Evolutionary conservation across 2,329 filamentous ascomycete species (phyloP).

Genomic region (Pseudocercospora pini-densiflorae): DNA sequence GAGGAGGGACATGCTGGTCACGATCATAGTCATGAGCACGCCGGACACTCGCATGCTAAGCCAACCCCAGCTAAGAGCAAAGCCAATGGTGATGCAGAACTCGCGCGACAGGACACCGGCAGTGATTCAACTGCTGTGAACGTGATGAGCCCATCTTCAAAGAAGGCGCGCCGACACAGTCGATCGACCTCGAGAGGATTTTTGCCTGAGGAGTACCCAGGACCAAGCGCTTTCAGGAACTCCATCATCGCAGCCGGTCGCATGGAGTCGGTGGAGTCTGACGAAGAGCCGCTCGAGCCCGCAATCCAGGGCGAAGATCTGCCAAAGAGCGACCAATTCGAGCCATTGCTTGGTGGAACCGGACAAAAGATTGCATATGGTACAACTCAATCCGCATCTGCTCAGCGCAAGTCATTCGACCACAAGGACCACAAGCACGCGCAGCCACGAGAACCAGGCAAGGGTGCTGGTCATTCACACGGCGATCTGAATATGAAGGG

Average conservation of each 20-base stretch:
- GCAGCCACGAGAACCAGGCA: conserved; percentile 66
- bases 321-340: conserved; percentile 15
- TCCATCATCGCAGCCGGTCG: conserved; percentile 87
- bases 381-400: conserved; percentile 20
- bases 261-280: conserved; percentile 59
- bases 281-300: conserved; percentile 59
- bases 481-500: conserved; percentile 93
- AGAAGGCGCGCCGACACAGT: conserved; percentile 61
- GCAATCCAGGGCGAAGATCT: conserved; percentile 46
- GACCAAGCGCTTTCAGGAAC: conserved; percentile 87
- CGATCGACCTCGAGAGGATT: conserved; percentile 60
- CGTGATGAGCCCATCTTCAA: conserved; percentile 40
- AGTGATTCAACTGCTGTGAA: conserved; percentile 41
- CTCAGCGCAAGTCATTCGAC: conserved; percentile 41
- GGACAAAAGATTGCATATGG: conserved; percentile 39
- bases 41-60: conserved; percentile 56
- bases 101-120: conserved; percentile 57
- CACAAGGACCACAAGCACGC: conserved; percentile 73
- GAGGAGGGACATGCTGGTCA: conserved; percentile 59
- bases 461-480: conserved; percentile 73
- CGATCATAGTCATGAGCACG: conserved; percentile 57
- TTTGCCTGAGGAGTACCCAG: conserved; percentile 70
- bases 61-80: conserved; percentile 2
- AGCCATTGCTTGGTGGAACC: conserved; percentile 37
- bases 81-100: conserved; percentile 60